Base-by-base conservation (phyloP, 2,329 filamentous ascomycete genomes). In the Lojkania enalia region DNA sequence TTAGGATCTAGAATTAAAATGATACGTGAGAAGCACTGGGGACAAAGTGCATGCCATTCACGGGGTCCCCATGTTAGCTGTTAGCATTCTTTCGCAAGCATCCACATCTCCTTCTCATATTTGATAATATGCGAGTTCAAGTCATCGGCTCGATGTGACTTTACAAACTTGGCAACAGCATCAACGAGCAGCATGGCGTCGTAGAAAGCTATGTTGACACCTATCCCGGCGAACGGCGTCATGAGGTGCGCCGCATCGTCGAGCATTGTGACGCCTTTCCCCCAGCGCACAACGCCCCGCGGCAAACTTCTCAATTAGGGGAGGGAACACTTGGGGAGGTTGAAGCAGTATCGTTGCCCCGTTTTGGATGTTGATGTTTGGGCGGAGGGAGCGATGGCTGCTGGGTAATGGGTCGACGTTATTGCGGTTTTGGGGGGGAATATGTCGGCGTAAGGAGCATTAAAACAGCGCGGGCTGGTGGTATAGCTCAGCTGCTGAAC, bases 401-500 rank as follows among this genome's bases (percentile, higher is more conserved):
- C n/a, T n/a, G n/a, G n/a, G n/a, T n/a, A n/a, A n/a, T n/a, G n/a
- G n/a, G n/a, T n/a, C n/a, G n/a, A n/a, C n/a, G n/a, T n/a, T n/a
- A n/a, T n/a, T n/a, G n/a, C n/a, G n/a, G n/a, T n/a, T n/a, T n/a
- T n/a, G n/a, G n/a, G 55, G 21, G 75, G 50, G n/a, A 69, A 70
- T 49, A 77, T 71, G 44, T 71, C 69, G 35, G 74, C 72, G 43
- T 69, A 74, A 20, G 72, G 64, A 2, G 68, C 68, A 29, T 64
- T n/a, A n/a, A n/a, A n/a, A 48, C 36, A 67, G 62, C 21, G 57
- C 48, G 58, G 82, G 83, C 20, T 77, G 70, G 2, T 76, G 71
- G 54, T 68, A 77, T 1, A 83, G 59, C 0, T 71, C 73, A 4
- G 77, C 77, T 27, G n/a, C n/a, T n/a, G n/a, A n/a, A n/a, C n/a